phyloP scores from a whole-genome alignment of 2,329 filamentous ascomycete species.

The Fusarium pilosicola region DNA sequence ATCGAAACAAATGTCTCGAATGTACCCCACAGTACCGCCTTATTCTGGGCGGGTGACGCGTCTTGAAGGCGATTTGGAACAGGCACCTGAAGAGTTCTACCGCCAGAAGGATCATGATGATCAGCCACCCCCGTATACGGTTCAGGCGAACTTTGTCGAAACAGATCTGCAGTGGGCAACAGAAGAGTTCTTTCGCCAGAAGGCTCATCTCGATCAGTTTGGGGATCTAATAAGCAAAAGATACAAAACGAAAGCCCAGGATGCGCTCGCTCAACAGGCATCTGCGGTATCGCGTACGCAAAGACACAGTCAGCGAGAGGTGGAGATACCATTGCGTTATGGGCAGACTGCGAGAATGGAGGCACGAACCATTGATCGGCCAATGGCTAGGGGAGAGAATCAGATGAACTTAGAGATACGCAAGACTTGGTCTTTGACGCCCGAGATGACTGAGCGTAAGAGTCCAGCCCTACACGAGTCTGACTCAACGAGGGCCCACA shows the following conservation, averaged over 20 bases:
- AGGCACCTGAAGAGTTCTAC: background rate
- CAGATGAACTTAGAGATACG: rapidly evolving
- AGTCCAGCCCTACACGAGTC: background rate
- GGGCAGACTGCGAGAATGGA: background rate
- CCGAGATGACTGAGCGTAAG: background rate
- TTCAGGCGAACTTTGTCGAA: background rate
- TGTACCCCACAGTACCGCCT: background rate
- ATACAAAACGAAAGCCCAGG: rapidly evolving
- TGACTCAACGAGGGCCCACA: background rate
- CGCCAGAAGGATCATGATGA: background rate
- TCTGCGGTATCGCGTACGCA: background rate
- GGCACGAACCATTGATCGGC: rapidly evolving
- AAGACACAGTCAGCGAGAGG: background rate
- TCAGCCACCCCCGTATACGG: background rate
- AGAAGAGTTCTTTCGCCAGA: background rate
- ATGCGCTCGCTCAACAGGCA: background rate
- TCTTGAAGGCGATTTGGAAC: rapidly evolving
- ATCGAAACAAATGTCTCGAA: background rate
- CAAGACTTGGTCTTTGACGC: background rate
- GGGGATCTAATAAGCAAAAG: background rate
- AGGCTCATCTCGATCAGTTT: background rate
- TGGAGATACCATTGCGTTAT: background rate
- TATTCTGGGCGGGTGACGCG: rapidly evolving
- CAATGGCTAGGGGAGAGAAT: rapidly evolving
- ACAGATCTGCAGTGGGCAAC: background rate